These are phyloP conservation scores for Geosmithia morbida DNA, from an alignment of 2,329 filamentous ascomycete genomes.

Conservation along the genomic window DNA sequence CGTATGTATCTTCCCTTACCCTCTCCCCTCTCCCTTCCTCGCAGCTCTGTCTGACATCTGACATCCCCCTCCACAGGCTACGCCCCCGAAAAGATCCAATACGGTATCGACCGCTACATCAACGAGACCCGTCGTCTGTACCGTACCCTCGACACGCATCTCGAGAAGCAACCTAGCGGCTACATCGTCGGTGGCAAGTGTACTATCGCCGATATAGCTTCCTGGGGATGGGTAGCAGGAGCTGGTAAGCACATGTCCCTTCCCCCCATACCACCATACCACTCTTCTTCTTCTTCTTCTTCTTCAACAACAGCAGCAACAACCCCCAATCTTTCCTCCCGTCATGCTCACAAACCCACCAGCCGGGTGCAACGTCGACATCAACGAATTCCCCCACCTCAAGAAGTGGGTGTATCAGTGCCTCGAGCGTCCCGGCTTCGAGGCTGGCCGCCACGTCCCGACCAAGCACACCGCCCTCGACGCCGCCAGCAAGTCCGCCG, in stretches of 20 bases:
- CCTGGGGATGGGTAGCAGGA: conserved; percentile 62
- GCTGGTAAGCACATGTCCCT: too few species aligned
- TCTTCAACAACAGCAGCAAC: too few species aligned
- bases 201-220: conserved; percentile 67
- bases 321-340: neutral
- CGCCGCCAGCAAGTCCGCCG: conserved; percentile 25
- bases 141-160: conserved; percentile 58
- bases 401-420: conserved; percentile 66
- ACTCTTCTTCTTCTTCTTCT: neutral
- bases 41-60: neutral
- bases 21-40: neutral
- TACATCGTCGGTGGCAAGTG: conserved; percentile 53
- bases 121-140: conserved; percentile 80
- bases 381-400: conserved; percentile 61
- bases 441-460: conserved; percentile 63
- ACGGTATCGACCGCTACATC: conserved; percentile 67
- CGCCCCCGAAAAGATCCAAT: conserved; percentile 68
- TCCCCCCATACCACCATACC: too few species aligned
- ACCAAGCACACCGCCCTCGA: conserved; percentile 46
- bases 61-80: conserved; percentile 33
- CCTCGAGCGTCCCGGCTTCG: conserved; percentile 52
- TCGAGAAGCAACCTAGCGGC: conserved; percentile 39
- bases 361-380: conserved; percentile 34
- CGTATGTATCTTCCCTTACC: conserved; percentile 24
- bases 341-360: neutral